Conservation (phyloP, 768 basidiomycete genomes). For the Suillus americanus region DNA sequence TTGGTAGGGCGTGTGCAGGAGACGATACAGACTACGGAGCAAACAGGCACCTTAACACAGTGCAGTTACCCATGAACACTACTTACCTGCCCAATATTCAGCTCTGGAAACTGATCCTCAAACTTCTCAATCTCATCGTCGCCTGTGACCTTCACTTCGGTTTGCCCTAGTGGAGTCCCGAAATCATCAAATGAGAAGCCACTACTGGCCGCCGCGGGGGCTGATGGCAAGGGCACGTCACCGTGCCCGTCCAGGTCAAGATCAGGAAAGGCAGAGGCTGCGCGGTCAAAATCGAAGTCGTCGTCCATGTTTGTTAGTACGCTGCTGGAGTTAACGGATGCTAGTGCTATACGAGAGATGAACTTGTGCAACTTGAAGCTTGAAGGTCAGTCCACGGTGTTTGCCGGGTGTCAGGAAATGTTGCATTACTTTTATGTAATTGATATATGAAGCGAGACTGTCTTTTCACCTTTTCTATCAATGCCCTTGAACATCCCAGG, state of each 20-base stretch:
- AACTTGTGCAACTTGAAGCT: too few relatives aligned
- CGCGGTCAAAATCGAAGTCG: slow-evolving; percentile 79
- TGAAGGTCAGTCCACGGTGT: not conserved
- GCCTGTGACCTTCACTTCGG: slow-evolving; percentile 75
- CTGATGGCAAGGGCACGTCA: slow-evolving; percentile 48
- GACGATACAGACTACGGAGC: slow-evolving; percentile 34
- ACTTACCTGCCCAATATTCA: slow-evolving; percentile 52
- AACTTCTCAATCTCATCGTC: slow-evolving; percentile 86
- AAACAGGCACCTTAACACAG: slow-evolving; percentile 12
- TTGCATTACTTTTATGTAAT: not conserved
- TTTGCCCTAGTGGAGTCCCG: slow-evolving; percentile 42
- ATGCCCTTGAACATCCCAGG: slow-evolving; percentile 82
- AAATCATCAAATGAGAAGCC: slow-evolving; percentile 72
- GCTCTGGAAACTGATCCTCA: slow-evolving; percentile 81
- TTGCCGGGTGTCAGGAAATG: not conserved
- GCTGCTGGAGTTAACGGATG: not conserved
- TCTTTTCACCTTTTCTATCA: not conserved
- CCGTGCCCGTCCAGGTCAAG: slow-evolving; percentile 70
- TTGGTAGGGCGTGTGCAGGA: slow-evolving; percentile 29
- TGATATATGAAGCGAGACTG: not conserved
- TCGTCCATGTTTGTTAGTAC: slow-evolving; percentile 32
- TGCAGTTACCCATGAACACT: not conserved
- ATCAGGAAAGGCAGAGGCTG: slow-evolving; percentile 84
- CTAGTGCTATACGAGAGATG: not conserved
- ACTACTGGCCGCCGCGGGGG: slow-evolving; percentile 31